These are phyloP conservation scores for Xerocomellus dryophilus DNA, from an alignment of 768 basidiomycete genomes.

Conservation along the genomic window DNA sequence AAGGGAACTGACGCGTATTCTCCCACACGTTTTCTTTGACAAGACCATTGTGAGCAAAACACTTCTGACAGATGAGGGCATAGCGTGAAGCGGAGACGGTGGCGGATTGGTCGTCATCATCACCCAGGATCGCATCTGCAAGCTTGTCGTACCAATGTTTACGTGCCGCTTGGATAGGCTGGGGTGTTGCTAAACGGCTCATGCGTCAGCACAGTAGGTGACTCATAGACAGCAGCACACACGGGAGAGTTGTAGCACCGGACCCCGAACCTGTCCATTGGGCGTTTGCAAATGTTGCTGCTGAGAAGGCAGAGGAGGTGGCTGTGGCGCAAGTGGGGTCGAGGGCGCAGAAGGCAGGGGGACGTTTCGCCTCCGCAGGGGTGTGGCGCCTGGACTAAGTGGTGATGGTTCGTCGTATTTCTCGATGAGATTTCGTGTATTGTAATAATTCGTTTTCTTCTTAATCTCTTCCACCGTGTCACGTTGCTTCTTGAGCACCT, in stretches of 20 bases:
- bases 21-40: slow-evolving; percentile 81
- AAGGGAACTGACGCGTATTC: slow-evolving; percentile 64
- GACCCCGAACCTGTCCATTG: slow-evolving; percentile 18
- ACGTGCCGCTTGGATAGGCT: slow-evolving; percentile 47
- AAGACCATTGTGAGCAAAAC: slow-evolving; percentile 86
- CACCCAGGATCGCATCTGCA: slow-evolving; percentile 83
- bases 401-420: slow-evolving; percentile 71
- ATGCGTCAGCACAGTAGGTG: slow-evolving; percentile 8
- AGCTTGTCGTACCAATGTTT: slow-evolving; percentile 87
- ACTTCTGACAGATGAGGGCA: slow-evolving; percentile 85
- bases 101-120: slow-evolving; percentile 52
- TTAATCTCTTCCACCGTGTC: slow-evolving; percentile 93
- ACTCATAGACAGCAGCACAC: slow-evolving; percentile 16
- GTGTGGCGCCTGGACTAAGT: slow-evolving; percentile 27
- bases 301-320: slow-evolving; percentile 13
- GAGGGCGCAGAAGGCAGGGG: slow-evolving; percentile 29
- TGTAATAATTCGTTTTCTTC: slow-evolving; percentile 95
- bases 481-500: slow-evolving; percentile 73
- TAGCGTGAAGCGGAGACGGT: slow-evolving; percentile 50
- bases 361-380: slow-evolving; percentile 42
- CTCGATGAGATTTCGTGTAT: slow-evolving; percentile 85
- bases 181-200: slow-evolving; percentile 34
- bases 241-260: slow-evolving; percentile 41
- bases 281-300: slow-evolving; percentile 21
- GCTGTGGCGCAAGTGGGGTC: slow-evolving; percentile 33